Evolutionary conservation across 139 green algal species (phyloP), one percentile per base, ranked within the genome.

Genomic region (Chlorella sp.): DNA sequence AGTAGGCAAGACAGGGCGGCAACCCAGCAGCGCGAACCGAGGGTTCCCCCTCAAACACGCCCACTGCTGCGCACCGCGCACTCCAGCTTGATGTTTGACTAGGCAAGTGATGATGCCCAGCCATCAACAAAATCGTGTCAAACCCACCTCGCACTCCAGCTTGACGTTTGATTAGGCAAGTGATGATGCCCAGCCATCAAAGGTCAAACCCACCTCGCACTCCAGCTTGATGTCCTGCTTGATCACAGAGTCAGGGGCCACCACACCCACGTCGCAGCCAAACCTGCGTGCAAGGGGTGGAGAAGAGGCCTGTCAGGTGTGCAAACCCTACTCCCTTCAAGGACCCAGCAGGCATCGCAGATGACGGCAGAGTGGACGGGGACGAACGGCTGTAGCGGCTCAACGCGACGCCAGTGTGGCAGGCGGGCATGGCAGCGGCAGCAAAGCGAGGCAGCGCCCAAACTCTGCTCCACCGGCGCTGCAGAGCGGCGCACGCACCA

Each of bases 171-270:
- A n/a, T n/a, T n/a, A n/a, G n/a, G n/a, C n/a, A n/a, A n/a, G n/a
- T n/a, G n/a, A n/a, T n/a, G n/a, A n/a, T n/a, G n/a, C n/a, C n/a
- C n/a, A n/a, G n/a, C n/a, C n/a, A n/a, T n/a, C n/a, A n/a, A n/a
- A n/a, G n/a, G n/a, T n/a, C n/a, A n/a, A n/a, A 16, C 74, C 5
- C 74, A 80, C 74, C 74, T 80, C 32, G 74, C 74, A 80, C 74
- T 70, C 75, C 34, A 69, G n/a, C 54, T 72, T 70, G 43, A 74
- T 74, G 77, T 95, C 92, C n/a, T 94, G 90, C 24, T 82, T 74
- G 73, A 95, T 93, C 87, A 85, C 92, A 82, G 90, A 92, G 73
- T 93, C 83, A 24, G 87, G 88, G 8, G 90, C 90, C 72, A 92
- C 83, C 11, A 78, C 51, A 36, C 90, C 82, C 46, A 93, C 79